Evolutionary conservation across 140 eudicot genomes (phyloP), one percentile per base, ranked within the genome.

Genomic region (Anethum foeniculum): DNA sequence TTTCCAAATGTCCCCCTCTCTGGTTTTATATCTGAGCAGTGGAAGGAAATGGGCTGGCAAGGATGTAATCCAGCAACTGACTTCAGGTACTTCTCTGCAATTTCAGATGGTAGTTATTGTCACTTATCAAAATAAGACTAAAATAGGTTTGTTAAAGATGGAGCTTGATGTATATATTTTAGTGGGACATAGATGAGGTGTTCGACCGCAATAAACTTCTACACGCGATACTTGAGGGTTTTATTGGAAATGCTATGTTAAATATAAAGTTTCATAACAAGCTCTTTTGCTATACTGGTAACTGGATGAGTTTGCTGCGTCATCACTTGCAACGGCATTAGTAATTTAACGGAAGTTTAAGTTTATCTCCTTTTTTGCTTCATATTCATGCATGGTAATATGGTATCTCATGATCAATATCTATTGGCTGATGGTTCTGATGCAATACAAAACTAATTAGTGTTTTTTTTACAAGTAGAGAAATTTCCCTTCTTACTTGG

Each of bases 21-120:
- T 79, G 91, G 93, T 44, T 81, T 93, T 82, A 88, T 91, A 82
- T 93, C 98, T 10, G 97, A 93, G 71, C 98, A 93, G 81, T 93
- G 98, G 98, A 91, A 89, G 79, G 98, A 93, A 62, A 89, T 93
- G 98, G 98, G 98, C 14, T 93, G 98, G 97, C 98, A 89, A 84
- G 98, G 98, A 62, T 54, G 87, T 62, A 93, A 93, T 86, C 98
- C 98, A 2, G 85, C 98, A 43, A 91, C 94, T 43, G 99, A 95
- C 81, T 89, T 95, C 81, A 89, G 98, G 98, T 94, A 71, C 72
- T 27, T 16, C 64, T 75, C 62, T 75, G 44, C 19, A 49, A 48
- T 75, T 47, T 75, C 15, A 75, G 27, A 75, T 75, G 38, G n/a
- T 25, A 44, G 38, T 74, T 74, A 10, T 13, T 11, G 58, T 25